Base-by-base conservation (phyloP, 805 yeast species). In the Pichia heedii region DNA sequence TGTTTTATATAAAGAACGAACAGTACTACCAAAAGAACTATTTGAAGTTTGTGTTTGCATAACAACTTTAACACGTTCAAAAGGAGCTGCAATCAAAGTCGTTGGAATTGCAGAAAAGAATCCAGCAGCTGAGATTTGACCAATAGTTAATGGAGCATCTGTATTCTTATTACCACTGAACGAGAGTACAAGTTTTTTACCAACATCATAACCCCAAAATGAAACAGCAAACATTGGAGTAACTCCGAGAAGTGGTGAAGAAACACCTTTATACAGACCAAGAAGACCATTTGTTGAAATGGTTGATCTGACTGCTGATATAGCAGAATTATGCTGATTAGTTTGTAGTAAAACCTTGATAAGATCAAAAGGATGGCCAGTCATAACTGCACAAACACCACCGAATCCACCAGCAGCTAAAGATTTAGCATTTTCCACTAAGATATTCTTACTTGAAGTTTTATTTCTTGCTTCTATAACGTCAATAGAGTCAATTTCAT, bases 161-260 rank as follows among this genome's bases (percentile, higher is more conserved):
- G 12, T 59, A 2, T 47, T 44, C 7, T 39, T 40, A 18, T 41
- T 54, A 7, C 71, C 71, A 4, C 68, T 60, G 44, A 56, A 63
- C 4, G 62, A 51, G 1, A 74, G 54, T 3, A 89, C 94, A 3
- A 90, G 46, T 50, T 77, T 77, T 66, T 87, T 88, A 49, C 97
- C 97, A 42, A 86, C 70, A 58, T 88, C 97, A 63, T 93, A 90
- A 57, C 97, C 97, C 97, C 98, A 90, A 68, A 90, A 90, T 2
- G 95, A 84, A 21, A 93, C 93, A 2, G 97, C 97, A 69, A 93
- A 93, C 85, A 90, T 93, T 24, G 98, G 98, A 0, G 97, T 93
- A 20, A 90, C 97, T 21, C 98, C 98, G n/a, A 85, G 60, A 41
- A 90, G 67, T 3, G 98, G 98, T 13, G 97, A 96, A 12, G 84